These are phyloP conservation scores for Solanum pimpinellifolium DNA, from an alignment of 257 asterid species.

Conservation along the genomic window DNA sequence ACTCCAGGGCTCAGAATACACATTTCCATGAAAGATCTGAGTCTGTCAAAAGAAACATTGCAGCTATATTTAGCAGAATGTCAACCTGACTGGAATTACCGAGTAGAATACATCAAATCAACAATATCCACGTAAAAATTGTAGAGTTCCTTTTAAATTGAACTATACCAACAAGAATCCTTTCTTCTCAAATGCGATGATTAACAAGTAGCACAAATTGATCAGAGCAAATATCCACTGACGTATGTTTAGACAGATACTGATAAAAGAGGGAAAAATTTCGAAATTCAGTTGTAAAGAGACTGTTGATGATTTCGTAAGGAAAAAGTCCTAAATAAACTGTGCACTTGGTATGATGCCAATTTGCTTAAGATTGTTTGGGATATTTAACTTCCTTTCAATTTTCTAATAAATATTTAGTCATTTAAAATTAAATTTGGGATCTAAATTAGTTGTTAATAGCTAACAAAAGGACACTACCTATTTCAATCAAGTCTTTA, in stretches of 20 bases:
- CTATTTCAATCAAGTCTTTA: background rate
- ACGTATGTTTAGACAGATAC: background rate
- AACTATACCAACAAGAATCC: background rate
- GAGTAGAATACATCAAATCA: background rate
- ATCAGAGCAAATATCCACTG: background rate
- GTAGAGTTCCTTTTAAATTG: background rate
- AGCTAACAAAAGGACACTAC: background rate
- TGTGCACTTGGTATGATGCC: background rate
- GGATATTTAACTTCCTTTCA: background rate
- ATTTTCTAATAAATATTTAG: background rate
- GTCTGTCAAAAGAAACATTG: constrained; percentile 37
- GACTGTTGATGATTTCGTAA: background rate
- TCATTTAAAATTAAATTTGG: background rate
- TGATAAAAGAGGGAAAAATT: background rate
- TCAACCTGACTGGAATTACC: background rate
- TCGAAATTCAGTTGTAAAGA: background rate
- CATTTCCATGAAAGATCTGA: constrained; percentile 92
- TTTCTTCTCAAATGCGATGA: background rate
- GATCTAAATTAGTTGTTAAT: background rate
- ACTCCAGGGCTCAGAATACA: constrained; percentile 86
- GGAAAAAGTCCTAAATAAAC: background rate
- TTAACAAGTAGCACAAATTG: background rate
- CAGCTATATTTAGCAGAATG: background rate
- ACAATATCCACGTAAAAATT: background rate
- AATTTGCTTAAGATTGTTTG: background rate